Conservation (phyloP, 306 rosid species). For the Sophora flavescens region DNA sequence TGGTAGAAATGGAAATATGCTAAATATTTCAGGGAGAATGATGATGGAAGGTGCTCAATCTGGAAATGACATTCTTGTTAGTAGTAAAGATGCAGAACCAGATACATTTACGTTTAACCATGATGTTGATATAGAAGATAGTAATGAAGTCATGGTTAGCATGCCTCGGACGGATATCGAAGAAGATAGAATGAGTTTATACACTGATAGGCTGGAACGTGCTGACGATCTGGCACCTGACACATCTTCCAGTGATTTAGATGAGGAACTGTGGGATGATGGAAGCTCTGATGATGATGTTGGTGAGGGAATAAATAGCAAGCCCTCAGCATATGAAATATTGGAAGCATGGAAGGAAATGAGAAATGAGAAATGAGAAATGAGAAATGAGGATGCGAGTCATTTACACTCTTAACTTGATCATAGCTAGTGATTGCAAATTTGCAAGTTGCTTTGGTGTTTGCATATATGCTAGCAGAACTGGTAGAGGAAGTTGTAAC, state of each 20-base stretch:
- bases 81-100: slow-evolving; percentile 31
- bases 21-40: slow-evolving; percentile 35
- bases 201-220: slow-evolving; percentile 14
- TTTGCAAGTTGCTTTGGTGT: slow-evolving; percentile 6
- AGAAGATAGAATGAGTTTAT: slow-evolving; percentile 38
- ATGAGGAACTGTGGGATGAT: slow-evolving; percentile 48
- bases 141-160: slow-evolving; percentile 36
- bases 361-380: slow-evolving; percentile 67
- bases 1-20: slow-evolving; percentile 30
- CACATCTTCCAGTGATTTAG: slow-evolving; percentile 25
- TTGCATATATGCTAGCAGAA: slow-evolving; percentile 12
- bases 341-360: slow-evolving; percentile 78
- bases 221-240: slow-evolving; percentile 37
- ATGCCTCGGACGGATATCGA: slow-evolving; percentile 39
- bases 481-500: slow-evolving; percentile 2
- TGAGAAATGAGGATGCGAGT: slow-evolving; percentile 58
- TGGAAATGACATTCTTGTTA: slow-evolving; percentile 41
- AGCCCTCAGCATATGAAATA: slow-evolving; percentile 74
- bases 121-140: slow-evolving; percentile 40
- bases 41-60: slow-evolving; percentile 45
- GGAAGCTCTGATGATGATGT: slow-evolving; percentile 52
- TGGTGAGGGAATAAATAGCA: slow-evolving; percentile 49
- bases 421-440: slow-evolving; percentile 28
- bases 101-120: slow-evolving; percentile 27
- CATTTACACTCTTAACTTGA: slow-evolving; percentile 51